Evolutionary conservation across 495 filamentous ascomycete genomes (phyloP).

Genomic region (Cladorrhinum samala): DNA sequence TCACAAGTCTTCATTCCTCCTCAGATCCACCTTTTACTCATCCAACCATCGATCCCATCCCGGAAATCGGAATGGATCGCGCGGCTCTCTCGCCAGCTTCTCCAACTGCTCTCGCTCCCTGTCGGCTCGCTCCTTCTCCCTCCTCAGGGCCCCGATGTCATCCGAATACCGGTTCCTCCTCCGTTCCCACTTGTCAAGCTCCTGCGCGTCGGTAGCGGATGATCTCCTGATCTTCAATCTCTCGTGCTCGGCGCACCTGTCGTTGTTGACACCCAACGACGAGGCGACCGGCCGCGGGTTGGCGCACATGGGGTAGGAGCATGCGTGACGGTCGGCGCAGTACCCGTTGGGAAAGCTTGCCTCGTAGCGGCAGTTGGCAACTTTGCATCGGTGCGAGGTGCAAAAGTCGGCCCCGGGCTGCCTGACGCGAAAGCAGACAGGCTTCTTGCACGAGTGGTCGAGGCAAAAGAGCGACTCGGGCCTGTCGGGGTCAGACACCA

Average conservation of each 20-base stretch:
- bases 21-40: not conserved
- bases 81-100: slow-evolving; percentile 6
- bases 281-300: slow-evolving; percentile 1
- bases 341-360: not conserved
- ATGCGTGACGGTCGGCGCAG: slow-evolving; percentile 11
- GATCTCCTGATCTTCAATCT: not conserved
- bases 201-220: not conserved
- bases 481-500: not conserved
- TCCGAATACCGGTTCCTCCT: slow-evolving; percentile 8
- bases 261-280: not conserved
- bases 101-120: slow-evolving; percentile 2
- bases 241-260: slow-evolving; percentile 7
- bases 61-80: not conserved
- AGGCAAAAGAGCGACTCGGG: not conserved
- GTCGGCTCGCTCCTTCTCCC: slow-evolving; percentile 6
- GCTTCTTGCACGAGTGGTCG: not conserved
- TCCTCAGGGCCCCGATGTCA: slow-evolving; percentile 9
- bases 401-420: slow-evolving; percentile 5
- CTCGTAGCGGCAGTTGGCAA: not conserved
- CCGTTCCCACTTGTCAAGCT: not conserved
- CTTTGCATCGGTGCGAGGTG: slow-evolving; percentile 2
- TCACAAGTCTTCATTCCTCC: not conserved
- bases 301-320: slow-evolving; percentile 1
- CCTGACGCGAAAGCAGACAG: not conserved
- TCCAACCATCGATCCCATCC: not conserved